Evolutionary conservation across 2,329 filamentous ascomycete species (phyloP).

Genomic region (Fusarium chlamydosporum): DNA sequence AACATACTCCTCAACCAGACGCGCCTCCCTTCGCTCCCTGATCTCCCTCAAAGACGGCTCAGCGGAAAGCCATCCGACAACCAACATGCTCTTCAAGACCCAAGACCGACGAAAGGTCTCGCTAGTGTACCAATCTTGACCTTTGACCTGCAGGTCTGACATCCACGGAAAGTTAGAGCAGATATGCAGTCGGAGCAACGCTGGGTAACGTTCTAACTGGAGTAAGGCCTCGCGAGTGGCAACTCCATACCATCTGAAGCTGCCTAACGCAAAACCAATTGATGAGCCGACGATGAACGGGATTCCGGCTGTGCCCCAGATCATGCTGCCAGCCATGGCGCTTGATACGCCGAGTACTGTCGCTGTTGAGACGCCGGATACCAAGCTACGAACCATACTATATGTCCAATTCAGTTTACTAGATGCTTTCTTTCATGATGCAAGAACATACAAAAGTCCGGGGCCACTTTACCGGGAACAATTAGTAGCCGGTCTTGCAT

Average conservation of each 20-base stretch:
- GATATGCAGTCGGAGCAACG: conserved; percentile 6
- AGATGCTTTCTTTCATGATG: rapidly evolving
- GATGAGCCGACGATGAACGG: conserved; percentile 13
- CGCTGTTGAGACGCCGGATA: conserved; percentile 10
- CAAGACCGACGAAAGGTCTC: conserved; percentile 5
- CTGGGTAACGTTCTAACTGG: conserved; percentile 5
- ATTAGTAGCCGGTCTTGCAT: neutral
- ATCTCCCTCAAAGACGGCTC: conserved; percentile 8
- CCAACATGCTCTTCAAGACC: conserved; percentile 16
- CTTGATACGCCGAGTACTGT: conserved; percentile 10
- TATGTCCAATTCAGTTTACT: rapidly evolving
- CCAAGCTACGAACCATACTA: conserved; percentile 10
- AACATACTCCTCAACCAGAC: conserved; percentile 7
- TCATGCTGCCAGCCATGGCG: conserved; percentile 18
- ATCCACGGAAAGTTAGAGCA: conserved; percentile 17
- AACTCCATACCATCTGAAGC: conserved; percentile 14
- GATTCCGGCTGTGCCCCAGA: conserved; percentile 12
- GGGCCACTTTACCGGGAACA: neutral
- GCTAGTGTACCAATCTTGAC: neutral
- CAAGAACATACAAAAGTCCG: conserved; percentile 6
- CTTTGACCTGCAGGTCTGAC: neutral
- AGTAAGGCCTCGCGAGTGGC: conserved; percentile 18
- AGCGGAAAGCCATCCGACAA: conserved; percentile 22
- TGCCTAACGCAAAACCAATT: conserved; percentile 6
- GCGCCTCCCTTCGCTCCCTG: conserved; percentile 3